Percentiles rank a stretch among this genome's conserved stretches.
Conservation (phyloP, 2,329 filamentous ascomycete genomes). For the Fusarium abutilonis region DNA sequence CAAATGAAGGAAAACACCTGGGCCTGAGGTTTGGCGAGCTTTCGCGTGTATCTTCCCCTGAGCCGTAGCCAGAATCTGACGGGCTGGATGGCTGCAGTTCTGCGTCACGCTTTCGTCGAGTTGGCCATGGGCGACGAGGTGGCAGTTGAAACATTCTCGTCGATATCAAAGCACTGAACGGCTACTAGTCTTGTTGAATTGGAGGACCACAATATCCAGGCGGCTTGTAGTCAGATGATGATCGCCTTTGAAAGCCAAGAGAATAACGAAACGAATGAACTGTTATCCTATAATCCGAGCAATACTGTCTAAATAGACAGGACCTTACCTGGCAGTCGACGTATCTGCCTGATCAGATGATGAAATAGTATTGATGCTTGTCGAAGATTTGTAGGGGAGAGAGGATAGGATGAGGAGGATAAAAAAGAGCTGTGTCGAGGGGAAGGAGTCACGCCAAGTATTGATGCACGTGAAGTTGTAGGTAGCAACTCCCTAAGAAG, state of each 20-base stretch:
- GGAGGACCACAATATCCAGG: neutral
- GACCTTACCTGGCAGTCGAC: constrained; percentile 1
- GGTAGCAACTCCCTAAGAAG: constrained; percentile 4
- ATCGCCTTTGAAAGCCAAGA: constrained; percentile 5
- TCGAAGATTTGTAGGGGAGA: constrained; percentile 33
- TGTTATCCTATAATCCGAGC: constrained; percentile 21
- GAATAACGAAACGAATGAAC: constrained; percentile 37
- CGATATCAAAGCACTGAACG: neutral
- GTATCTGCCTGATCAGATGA: constrained; percentile 18
- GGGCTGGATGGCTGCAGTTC: constrained; percentile 29
- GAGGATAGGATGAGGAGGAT: constrained; percentile 26
- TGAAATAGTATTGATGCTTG: constrained; percentile 38
- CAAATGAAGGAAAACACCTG: constrained; percentile 20
- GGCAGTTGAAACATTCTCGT: constrained; percentile 26
- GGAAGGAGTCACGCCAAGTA: constrained; percentile 39
- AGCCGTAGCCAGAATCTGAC: constrained; percentile 47
- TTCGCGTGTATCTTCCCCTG: constrained; percentile 37
- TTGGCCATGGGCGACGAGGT: constrained; percentile 14
- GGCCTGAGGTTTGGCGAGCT: constrained; percentile 5
- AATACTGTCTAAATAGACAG: constrained; percentile 23
- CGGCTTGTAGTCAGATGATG: neutral
- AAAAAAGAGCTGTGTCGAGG: constrained; percentile 7
- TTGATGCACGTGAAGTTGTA: neutral
- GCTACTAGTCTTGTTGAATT: neutral
- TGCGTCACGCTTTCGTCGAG: constrained; percentile 10